phyloP scores from a whole-genome alignment of 352 stramenopile species.

The Phytophthora boehmeriae region DNA sequence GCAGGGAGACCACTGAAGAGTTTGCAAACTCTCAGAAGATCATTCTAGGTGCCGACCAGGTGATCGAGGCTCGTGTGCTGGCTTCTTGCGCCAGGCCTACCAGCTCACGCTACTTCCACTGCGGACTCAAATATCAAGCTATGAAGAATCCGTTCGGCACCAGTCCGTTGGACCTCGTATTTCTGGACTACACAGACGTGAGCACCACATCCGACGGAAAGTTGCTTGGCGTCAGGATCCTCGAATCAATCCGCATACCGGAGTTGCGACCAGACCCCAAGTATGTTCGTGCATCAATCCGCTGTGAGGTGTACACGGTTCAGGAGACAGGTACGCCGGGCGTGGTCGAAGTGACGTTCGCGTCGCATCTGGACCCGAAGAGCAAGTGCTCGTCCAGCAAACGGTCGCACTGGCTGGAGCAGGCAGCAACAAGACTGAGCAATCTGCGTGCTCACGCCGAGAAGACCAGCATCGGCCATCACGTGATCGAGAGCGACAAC shows the following conservation, averaged over 20 bases:
- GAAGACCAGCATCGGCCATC: slow-evolving; percentile 71
- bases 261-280: slow-evolving; percentile 58
- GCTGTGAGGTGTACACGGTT: slow-evolving; percentile 84
- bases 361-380: slow-evolving; percentile 83
- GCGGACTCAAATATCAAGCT: slow-evolving; percentile 81
- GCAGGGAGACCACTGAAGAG: slow-evolving; percentile 53
- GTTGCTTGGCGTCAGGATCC: slow-evolving; percentile 74
- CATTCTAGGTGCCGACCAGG: slow-evolving; percentile 62
- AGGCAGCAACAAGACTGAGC: slow-evolving; percentile 50
- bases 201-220: slow-evolving; percentile 62
- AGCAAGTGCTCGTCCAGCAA: slow-evolving; percentile 71
- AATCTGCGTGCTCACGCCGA: slow-evolving; percentile 73
- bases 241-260: slow-evolving; percentile 82
- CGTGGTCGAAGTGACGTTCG: slow-evolving; percentile 86
- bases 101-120: slow-evolving; percentile 76
- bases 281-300: slow-evolving; percentile 74
- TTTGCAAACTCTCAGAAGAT: slow-evolving; percentile 70
- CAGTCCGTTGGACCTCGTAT: slow-evolving; percentile 72
- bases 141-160: slow-evolving; percentile 84
- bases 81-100: slow-evolving; percentile 64
- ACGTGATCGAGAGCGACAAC: slow-evolving; percentile 46
- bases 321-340: slow-evolving; percentile 66
- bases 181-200: slow-evolving; percentile 86
- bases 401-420: slow-evolving; percentile 65
- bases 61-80: slow-evolving; percentile 71